Evolutionary conservation across 2,329 filamentous ascomycete species (phyloP).

Genomic region (Diatrype stigma): DNA sequence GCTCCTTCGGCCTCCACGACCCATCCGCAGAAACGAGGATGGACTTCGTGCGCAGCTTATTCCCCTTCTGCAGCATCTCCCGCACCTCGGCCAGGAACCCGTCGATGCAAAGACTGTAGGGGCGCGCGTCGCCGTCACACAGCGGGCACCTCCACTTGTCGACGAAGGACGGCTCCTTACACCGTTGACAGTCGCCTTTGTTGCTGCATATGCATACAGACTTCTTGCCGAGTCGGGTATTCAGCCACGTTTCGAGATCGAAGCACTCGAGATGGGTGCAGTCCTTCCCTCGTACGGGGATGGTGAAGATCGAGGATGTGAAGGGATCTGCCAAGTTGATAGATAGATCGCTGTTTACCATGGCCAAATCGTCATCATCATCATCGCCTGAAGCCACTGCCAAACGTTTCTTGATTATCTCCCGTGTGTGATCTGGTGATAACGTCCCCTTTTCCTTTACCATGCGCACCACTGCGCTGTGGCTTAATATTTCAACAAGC

Average conservation of each 20-base stretch:
- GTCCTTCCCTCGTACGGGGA: conserved; percentile 64
- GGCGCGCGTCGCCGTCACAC: conserved; percentile 73
- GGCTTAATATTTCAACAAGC: conserved; percentile 53
- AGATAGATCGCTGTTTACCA: conserved; percentile 53
- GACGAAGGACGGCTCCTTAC: conserved; percentile 48
- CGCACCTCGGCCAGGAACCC: conserved; percentile 66
- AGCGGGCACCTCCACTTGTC: conserved; percentile 87
- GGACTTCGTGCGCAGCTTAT: conserved; percentile 48
- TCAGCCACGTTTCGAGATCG: conserved; percentile 78
- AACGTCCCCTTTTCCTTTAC: conserved; percentile 34
- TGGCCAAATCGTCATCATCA: conserved; percentile 60
- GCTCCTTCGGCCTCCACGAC: conserved; percentile 51
- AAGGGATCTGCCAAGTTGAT: conserved; percentile 67
- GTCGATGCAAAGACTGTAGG: conserved; percentile 66
- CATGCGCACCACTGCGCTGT: conserved; percentile 38
- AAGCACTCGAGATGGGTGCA: conserved; percentile 87
- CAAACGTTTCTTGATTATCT: conserved; percentile 51
- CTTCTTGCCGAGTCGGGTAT: conserved; percentile 53
- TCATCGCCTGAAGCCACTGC: conserved; percentile 22
- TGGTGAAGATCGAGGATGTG: conserved; percentile 58
- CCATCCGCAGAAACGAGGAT: conserved; percentile 64
- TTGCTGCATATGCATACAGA: conserved; percentile 27
- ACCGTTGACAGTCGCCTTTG: conserved; percentile 29
- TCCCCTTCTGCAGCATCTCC: conserved; percentile 43
- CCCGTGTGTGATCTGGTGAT: conserved; percentile 45